A percentile compares a stretch with the other conserved stretches of the same genome.
These are phyloP conservation scores for Iodosphaeria phyllophila DNA, from an alignment of 2,329 filamentous ascomycete species.

Conservation along the genomic window DNA sequence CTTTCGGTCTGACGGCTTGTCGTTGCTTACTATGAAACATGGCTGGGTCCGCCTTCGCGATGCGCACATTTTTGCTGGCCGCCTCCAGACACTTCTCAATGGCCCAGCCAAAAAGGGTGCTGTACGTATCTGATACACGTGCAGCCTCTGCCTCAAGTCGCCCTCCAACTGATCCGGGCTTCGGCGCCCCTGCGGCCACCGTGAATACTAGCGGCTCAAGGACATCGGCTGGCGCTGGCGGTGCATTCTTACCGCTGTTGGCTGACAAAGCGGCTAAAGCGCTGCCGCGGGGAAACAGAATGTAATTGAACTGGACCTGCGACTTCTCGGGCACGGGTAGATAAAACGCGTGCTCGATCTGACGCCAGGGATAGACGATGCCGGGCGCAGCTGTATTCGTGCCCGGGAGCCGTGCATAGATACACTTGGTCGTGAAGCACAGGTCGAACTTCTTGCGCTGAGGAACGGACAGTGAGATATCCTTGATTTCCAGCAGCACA, in stretches of 20 bases:
- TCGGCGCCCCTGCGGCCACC: conserved; percentile 38
- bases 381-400: conserved; percentile 31
- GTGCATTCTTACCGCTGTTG: conserved; percentile 16
- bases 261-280: conserved; percentile 27
- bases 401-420: conserved; percentile 36
- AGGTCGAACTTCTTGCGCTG: conserved; percentile 51
- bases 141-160: conserved; percentile 27
- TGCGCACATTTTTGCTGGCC: conserved; percentile 24
- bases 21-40: conserved; percentile 37
- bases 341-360: conserved; percentile 45
- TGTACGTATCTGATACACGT: conserved; percentile 38
- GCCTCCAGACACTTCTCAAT: conserved; percentile 30
- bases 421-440: conserved; percentile 37
- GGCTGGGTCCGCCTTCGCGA: conserved; percentile 32
- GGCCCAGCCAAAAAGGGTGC: conserved; percentile 41
- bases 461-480: conserved; percentile 47
- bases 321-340: conserved; percentile 46
- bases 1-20: conserved; percentile 38
- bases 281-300: conserved; percentile 38
- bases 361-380: conserved; percentile 39
- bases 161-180: conserved; percentile 36
- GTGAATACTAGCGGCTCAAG: conserved; percentile 46
- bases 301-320: conserved; percentile 46
- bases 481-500: conserved; percentile 40
- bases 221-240: no score